Evolutionary conservation across 164 flowering plant genomes (phyloP).

Genomic region (Nymphaea colorata): DNA sequence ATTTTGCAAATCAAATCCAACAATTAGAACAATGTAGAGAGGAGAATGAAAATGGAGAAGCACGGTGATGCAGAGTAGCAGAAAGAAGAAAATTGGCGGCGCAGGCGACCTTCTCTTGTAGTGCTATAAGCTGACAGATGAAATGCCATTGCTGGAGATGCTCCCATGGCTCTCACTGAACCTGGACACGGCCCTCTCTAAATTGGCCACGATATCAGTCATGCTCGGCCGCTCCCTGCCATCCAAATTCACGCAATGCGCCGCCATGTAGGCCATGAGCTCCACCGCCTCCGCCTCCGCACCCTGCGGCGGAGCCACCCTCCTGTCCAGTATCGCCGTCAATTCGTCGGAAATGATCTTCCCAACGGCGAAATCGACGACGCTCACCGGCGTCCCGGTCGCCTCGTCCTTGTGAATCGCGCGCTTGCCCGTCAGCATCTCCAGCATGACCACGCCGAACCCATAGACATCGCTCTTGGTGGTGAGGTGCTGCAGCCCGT

Average conservation of each 20-base stretch:
- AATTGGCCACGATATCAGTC: conserved; percentile 77
- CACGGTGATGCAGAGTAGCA: too few relatives aligned
- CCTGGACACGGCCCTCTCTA: conserved; percentile 63
- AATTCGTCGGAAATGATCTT: conserved; percentile 56
- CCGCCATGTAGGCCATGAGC: conserved; percentile 74
- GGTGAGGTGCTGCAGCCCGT: conserved; percentile 74
- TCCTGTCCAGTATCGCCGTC: conserved; percentile 41
- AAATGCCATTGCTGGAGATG: conserved; percentile 48
- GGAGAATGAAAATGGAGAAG: too few relatives aligned
- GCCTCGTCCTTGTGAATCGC: conserved; percentile 64
- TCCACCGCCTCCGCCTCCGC: conserved; percentile 84
- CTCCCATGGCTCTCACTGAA: conserved; percentile 70
- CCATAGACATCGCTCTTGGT: conserved; percentile 97
- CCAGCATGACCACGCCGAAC: conserved; percentile 78
- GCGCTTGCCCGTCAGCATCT: conserved; percentile 74
- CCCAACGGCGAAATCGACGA: conserved; percentile 80
- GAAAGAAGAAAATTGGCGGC: too few relatives aligned
- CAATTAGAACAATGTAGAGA: too few relatives aligned
- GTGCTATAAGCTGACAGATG: conserved; percentile 13
- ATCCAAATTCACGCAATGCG: conserved; percentile 83
- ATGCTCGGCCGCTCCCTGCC: conserved; percentile 89
- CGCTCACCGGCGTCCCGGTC: conserved; percentile 41
- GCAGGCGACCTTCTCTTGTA: too few relatives aligned
- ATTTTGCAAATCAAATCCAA: too few relatives aligned
- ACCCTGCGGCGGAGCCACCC: conserved; percentile 55